Evolutionary conservation across 345 rosid genomes (phyloP), one percentile per base, ranked within the genome.

Genomic region (Euphorbia tirucalli): DNA sequence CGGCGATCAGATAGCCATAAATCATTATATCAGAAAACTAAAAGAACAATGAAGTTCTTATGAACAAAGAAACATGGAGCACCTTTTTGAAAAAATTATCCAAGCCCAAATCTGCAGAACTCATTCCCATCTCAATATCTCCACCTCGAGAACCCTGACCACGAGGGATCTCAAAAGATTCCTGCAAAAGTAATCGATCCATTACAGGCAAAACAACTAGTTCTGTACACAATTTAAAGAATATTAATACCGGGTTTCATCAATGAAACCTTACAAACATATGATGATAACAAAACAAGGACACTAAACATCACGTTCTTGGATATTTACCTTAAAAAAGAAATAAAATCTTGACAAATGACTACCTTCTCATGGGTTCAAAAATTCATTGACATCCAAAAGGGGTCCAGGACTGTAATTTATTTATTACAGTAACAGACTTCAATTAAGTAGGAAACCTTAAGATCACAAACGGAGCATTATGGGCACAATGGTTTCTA

Each of bases 71-170:
- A 14, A 37, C 25, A 30, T 66, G 59, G 1, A 61, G 22, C 41
- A 68, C 97, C 88, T 92, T 94, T 69, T 86, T 89, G 78, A 94
- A 92, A 95, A 94, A 94, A 82, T 65, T 81, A 64, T 91, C 86
- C 79, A 94, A 81, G 49, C 92, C 93, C 49, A 85, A 66, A 43
- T 90, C 96, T 71, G 87, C 93, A 37, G 95, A 89, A 84, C 80
- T 86, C 83, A 79, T 80, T 32, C 95, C 93, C 68, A 83, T 61
- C 85, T 92, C 98, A 25, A 89, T 71, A 81, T 89, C 96, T 52
- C 85, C 87, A 69, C 87, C 82, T 81, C 91, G 76, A 18, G 87
- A 80, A 69, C 79, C 71, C 70, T 87, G 89, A 78, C 79, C 88
- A 58, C 91, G 85, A 63, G 90, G 86, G 83, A 88, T 74, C 86